A percentile compares a stretch with the other conserved stretches of the same genome.
Conservation (phyloP, 2,329 filamentous ascomycete species). For the Pestalotiopsis sp. region DNA sequence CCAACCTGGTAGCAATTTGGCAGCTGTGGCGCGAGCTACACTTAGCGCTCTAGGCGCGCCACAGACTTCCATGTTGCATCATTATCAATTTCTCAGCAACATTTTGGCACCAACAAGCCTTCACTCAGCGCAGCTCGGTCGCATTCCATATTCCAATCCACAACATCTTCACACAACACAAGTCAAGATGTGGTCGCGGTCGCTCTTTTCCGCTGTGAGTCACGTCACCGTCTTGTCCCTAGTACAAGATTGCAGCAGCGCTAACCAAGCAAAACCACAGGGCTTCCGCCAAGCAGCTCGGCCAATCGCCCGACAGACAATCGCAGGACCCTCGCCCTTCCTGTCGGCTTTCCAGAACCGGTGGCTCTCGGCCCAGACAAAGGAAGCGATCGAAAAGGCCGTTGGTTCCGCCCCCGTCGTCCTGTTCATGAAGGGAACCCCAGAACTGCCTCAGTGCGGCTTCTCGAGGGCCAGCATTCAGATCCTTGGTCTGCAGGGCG, state of each 20-base stretch:
- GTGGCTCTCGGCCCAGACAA: slow-evolving; percentile 79
- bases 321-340: slow-evolving; percentile 29
- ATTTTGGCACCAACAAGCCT: neutral
- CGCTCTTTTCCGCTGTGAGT: slow-evolving; percentile 9
- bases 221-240: neutral
- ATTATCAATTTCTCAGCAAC: slow-evolving; percentile 11
- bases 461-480: slow-evolving; percentile 96
- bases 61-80: slow-evolving; percentile 7
- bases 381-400: slow-evolving; percentile 85
- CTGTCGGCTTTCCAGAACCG: slow-evolving; percentile 52
- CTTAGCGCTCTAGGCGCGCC: neutral
- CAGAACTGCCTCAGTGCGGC: slow-evolving; percentile 92
- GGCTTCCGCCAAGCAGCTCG: slow-evolving; percentile 47
- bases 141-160: neutral
- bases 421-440: slow-evolving; percentile 99
- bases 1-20: neutral
- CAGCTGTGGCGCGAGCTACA: slow-evolving; percentile 8
- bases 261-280: slow-evolving; percentile 30
- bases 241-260: neutral
- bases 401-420: slow-evolving; percentile 88
- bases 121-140: neutral
- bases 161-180: neutral
- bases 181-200: slow-evolving; percentile 13
- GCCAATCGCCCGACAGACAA: slow-evolving; percentile 27
- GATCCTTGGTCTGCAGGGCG: slow-evolving; percentile 90